Evolutionary conservation across 192 early-diverging fungal genomes (phyloP).

Genomic region (Chytriomyces sp.): DNA sequence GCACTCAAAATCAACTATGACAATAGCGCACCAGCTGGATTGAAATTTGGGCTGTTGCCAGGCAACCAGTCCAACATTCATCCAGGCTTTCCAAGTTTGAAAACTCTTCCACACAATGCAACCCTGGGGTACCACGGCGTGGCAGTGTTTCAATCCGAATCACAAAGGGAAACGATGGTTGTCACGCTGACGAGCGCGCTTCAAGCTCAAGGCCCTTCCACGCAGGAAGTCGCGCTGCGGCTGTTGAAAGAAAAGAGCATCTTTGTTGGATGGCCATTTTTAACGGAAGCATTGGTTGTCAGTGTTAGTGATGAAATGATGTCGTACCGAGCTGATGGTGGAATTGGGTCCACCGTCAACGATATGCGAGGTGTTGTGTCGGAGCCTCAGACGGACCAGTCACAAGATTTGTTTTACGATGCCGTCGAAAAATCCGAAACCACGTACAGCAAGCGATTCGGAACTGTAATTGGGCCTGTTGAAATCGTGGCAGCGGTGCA

Average conservation of each 20-base stretch:
- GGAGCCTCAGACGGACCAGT: conserved; percentile 47
- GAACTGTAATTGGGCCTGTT: conserved; percentile 70
- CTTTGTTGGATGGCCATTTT: conserved; percentile 85
- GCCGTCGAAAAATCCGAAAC: conserved; percentile 64
- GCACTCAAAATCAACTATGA: not conserved
- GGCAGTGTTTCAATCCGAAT: conserved; percentile 83
- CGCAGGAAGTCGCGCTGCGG: conserved; percentile 61
- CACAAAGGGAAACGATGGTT: conserved; percentile 76
- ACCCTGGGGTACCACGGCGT: conserved; percentile 79
- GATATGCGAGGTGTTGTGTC: conserved; percentile 42
- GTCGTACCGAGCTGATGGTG: conserved; percentile 59
- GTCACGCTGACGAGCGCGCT: conserved; percentile 62
- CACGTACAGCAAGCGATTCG: conserved; percentile 73
- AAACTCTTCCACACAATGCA: conserved; percentile 75
- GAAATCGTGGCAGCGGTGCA: conserved; percentile 40
- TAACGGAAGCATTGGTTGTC: conserved; percentile 78
- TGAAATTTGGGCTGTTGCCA: conserved; percentile 51
- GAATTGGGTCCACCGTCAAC: not conserved
- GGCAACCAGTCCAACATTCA: conserved; percentile 50
- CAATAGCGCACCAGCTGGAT: conserved; percentile 5
- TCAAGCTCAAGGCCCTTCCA: conserved; percentile 48
- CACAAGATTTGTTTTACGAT: conserved; percentile 61
- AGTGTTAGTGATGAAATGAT: conserved; percentile 74
- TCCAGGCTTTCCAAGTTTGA: conserved; percentile 89
- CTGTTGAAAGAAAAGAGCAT: conserved; percentile 63